Evolutionary conservation across 75 land plant genomes (phyloP), one percentile per base, ranked within the genome.

Genomic region (Ceratopteris richardii): DNA sequence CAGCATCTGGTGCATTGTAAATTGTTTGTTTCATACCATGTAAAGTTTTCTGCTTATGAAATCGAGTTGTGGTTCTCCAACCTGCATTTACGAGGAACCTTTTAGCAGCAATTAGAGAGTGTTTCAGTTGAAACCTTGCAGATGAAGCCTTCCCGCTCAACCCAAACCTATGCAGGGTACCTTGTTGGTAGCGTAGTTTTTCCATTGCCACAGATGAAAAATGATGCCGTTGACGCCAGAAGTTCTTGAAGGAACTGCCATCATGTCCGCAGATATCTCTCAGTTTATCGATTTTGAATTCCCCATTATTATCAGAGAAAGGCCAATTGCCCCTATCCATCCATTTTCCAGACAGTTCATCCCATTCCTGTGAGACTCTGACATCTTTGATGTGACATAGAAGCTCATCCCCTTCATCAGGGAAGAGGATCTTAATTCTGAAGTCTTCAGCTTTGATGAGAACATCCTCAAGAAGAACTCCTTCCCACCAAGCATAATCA

Each of bases 401-500:
- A 18, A 73, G 56, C 29, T 72, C 68, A 48, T 83, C 88, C 0
- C 81, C 96, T 65, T 79, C 69, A 39, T 90, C 88, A 0, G 92
- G 96, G 31, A 90, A 90, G 48, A 83, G 77, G 9, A 87, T 60
- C 17, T 3, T 43, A 41, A 77, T 71, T 16, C 26, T 47, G 26
- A 19, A 16, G 4, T 41, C 44, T 31, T 69, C 48, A 0, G 52
- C 62, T 0, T 26, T 40, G 0, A 62, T 61, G 27, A 70, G 70
- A 3, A 66, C 44, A 37, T 61, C 70, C 17, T 87, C 88, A 50
- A 79, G 65, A 19, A 90, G 62, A 20, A 90, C 75, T 27, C 96
- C 96, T 61, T 90, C 96, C 87, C 87, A 90, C 90, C 87, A 90
- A 23, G 83, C 88, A 56, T 84, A 87, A 22, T 74, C 42, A 30